Base-by-base conservation (phyloP, 441 rosid genomes). In the Adansonia gregorii region DNA sequence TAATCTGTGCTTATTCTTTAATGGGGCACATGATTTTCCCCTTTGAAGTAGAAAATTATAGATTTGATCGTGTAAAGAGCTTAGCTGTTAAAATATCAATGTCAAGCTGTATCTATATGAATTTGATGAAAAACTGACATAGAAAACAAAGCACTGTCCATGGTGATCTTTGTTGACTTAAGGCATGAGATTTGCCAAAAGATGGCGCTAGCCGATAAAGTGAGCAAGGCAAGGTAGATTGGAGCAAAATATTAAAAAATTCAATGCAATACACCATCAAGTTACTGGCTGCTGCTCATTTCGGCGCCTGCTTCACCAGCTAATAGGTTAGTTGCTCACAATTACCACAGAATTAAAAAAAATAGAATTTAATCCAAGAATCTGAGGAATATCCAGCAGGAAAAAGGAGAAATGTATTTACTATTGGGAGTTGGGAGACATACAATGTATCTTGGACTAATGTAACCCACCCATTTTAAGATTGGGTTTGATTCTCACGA, bases 81-180 rank as follows among this genome's bases (percentile, higher is more conserved):
- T 65, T 65, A 39, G 12, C 20, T 58, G 65, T 59, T 59, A 3
- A 22, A 22, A 3, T 15, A 59, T 55, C 59, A 17, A 59, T 12
- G 48, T 65, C 67, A 27, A 58, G 17, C 67, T 1, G 43, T 27
- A 61, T 27, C 17, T 45, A 20, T 10, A 46, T 9, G 31, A 68
- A 68, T 45, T 67, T 12, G 39, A 1, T 11, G 43, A 61, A 27
- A 61, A 61, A 27, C 9, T 8, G 45, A 41, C 0, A 6, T 5
- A 5, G 8, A 48, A 49, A 48, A 22, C 14, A 68, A 20, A 48
- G 10, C 41, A 39, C 17, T 39, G 2, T 17, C 49, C 2, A 6
- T 48, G 73, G 19, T 68, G 6, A 69, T 69, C 43, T 12, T 14
- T 70, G 20, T 24, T 69, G 73, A 69, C 73, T 39, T n/a, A 6